Percentiles rank a stretch among this genome's conserved stretches.
Evolutionary conservation across 176 grass and related monocot species (phyloP).

Genomic region (Dendrocalamus sinicus): DNA sequence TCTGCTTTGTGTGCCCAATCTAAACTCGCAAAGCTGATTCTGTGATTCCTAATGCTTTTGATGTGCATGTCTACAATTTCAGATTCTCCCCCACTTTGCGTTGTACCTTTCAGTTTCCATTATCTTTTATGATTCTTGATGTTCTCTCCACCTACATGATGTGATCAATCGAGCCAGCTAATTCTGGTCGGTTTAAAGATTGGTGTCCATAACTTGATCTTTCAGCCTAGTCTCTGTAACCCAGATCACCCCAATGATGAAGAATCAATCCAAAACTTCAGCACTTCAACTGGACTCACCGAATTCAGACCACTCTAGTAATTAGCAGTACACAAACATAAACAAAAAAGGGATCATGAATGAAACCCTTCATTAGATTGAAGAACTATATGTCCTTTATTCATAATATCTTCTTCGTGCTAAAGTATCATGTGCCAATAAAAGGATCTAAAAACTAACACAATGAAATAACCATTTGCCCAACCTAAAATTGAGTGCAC

Average conservation of each 20-base stretch:
- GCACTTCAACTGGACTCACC: not conserved
- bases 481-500: not conserved
- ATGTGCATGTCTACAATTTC: constrained; percentile 23
- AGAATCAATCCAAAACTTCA: not conserved
- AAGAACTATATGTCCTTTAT: not conserved
- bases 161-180: not conserved
- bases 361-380: not conserved
- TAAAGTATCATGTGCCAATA: not conserved
- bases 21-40: constrained; percentile 23
- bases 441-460: not conserved
- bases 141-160: not conserved
- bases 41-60: constrained; percentile 10
- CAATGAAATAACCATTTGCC: not conserved
- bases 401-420: not conserved
- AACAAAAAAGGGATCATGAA: not conserved
- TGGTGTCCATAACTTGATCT: too few species aligned
- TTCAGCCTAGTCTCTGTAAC: not conserved
- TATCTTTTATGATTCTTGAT: not conserved
- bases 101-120: not conserved
- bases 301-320: not conserved
- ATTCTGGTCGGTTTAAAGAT: not conserved
- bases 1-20: constrained; percentile 18
- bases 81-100: not conserved
- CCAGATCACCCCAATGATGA: too few species aligned
- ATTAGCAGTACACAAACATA: not conserved